These are phyloP conservation scores for Agaricus bisporus DNA, from an alignment of 768 basidiomycete genomes.

Conservation along the genomic window DNA sequence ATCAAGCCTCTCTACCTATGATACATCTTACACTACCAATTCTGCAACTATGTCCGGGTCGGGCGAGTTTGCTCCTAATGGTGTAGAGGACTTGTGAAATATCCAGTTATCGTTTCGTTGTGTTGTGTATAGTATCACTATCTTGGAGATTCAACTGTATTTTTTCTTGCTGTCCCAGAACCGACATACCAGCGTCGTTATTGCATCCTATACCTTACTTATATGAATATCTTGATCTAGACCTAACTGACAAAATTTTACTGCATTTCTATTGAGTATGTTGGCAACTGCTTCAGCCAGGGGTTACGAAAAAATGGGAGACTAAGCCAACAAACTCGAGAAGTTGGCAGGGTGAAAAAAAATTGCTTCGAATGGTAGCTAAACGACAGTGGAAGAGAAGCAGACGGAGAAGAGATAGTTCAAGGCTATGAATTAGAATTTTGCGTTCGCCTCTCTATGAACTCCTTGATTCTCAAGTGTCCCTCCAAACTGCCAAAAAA, in stretches of 20 bases:
- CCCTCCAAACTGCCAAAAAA: constrained; percentile 82
- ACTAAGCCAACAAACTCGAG: not conserved
- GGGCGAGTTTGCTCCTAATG: constrained; percentile 31
- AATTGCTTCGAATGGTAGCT: not conserved
- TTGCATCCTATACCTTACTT: constrained; percentile 1
- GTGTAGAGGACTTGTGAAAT: constrained; percentile 26
- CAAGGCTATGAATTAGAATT: constrained; percentile 5
- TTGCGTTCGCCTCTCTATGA: constrained; percentile 63
- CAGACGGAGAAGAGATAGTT: not conserved
- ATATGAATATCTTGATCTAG: not conserved
- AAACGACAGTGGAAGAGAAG: not conserved
- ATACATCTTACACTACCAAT: constrained; percentile 26
- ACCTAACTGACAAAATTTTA: not conserved
- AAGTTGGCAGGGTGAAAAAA: not conserved
- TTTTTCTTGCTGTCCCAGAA: not conserved
- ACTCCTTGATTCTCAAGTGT: constrained; percentile 70
- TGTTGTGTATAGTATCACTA: constrained; percentile 2
- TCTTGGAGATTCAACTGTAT: constrained; percentile 6
- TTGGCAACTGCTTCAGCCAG: no score
- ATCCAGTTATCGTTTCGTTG: not conserved
- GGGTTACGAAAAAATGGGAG: no score
- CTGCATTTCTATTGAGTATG: not conserved
- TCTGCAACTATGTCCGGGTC: constrained; percentile 33
- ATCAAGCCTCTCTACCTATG: constrained; percentile 25
- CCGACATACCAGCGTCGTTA: not conserved